Percentiles rank a stretch among this genome's conserved stretches.
These are phyloP conservation scores for Juncus inflexus DNA, from an alignment of 176 grass and related monocot species.

Conservation along the genomic window DNA sequence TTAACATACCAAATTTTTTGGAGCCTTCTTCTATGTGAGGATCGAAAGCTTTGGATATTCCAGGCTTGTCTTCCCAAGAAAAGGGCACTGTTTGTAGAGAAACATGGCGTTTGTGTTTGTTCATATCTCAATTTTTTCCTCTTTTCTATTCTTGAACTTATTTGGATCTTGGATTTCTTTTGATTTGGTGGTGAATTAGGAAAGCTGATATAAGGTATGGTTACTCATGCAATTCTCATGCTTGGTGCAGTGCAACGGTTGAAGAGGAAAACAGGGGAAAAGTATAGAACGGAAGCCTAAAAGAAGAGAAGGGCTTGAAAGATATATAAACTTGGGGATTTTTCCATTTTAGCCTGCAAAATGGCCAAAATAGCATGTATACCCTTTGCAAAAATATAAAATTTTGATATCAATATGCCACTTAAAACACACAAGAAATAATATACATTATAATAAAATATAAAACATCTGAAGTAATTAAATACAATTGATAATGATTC, in stretches of 20 bases:
- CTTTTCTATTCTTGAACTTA: background rate
- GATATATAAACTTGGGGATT: background rate
- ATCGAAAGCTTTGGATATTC: slow-evolving; percentile 47
- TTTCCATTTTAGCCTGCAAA: slow-evolving; percentile 7
- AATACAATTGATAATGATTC: too few relatives aligned
- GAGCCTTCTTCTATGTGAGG: slow-evolving; percentile 15
- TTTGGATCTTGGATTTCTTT: background rate
- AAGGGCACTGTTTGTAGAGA: slow-evolving; percentile 45
- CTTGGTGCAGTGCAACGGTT: slow-evolving; percentile 15
- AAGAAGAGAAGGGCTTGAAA: background rate
- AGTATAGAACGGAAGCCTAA: slow-evolving; percentile 13
- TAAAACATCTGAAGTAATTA: too few relatives aligned
- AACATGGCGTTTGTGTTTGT: slow-evolving; percentile 5
- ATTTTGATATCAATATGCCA: too few relatives aligned
- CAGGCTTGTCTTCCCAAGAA: slow-evolving; percentile 91
- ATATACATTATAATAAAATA: too few relatives aligned
- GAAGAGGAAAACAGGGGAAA: background rate
- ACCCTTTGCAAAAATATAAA: background rate
- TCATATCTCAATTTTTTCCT: slow-evolving; percentile 19
- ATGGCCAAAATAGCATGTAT: slow-evolving; percentile 1
- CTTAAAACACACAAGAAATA: too few relatives aligned
- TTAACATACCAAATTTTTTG: background rate
- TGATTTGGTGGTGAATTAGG: slow-evolving; percentile 1
- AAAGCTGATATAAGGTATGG: background rate
- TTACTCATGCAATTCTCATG: slow-evolving; percentile 7